Evolutionary conservation across 768 basidiomycete species (phyloP).

Genomic region (Boletus reticuloceps): DNA sequence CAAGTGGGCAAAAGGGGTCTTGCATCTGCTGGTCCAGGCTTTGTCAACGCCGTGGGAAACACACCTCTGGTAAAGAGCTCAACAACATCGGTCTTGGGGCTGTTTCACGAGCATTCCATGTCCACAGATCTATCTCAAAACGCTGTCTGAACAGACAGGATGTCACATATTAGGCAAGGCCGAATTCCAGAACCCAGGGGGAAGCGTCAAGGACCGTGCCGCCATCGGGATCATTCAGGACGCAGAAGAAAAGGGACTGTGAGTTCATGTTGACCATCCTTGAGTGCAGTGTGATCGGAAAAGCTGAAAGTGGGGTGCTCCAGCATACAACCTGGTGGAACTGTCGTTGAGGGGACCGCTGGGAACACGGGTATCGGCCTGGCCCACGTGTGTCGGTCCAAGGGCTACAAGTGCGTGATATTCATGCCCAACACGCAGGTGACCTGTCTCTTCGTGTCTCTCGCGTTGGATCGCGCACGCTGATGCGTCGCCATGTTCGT

Average conservation of each 20-base stretch:
- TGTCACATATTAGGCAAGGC: slow-evolving; percentile 91
- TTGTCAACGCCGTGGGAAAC: slow-evolving; percentile 87
- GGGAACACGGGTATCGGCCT: slow-evolving; percentile 98
- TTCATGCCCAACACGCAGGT: slow-evolving; percentile 98
- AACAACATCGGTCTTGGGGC: neutral
- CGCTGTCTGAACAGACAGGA: slow-evolving; percentile 79
- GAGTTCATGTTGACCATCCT: slow-evolving; percentile 38
- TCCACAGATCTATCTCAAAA: slow-evolving; percentile 75
- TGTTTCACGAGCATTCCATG: neutral
- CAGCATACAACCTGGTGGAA: slow-evolving; percentile 89
- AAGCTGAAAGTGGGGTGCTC: neutral
- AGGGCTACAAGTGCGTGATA: slow-evolving; percentile 96
- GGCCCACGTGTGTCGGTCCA: slow-evolving; percentile 89
- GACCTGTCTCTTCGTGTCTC: slow-evolving; percentile 9
- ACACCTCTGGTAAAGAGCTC: slow-evolving; percentile 74
- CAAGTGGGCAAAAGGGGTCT: slow-evolving; percentile 29
- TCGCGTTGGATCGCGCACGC: neutral
- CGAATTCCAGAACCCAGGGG: slow-evolving; percentile 98
- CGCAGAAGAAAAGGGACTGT: slow-evolving; percentile 84
- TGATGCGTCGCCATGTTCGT: too few relatives aligned
- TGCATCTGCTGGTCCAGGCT: slow-evolving; percentile 63
- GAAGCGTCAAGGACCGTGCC: slow-evolving; percentile 96
- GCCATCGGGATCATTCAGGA: slow-evolving; percentile 84
- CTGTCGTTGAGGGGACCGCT: slow-evolving; percentile 96
- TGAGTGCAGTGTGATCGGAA: too few relatives aligned